phyloP scores from a whole-genome alignment of 2,329 filamentous ascomycete species.

The Colletotrichum tofieldiae region DNA sequence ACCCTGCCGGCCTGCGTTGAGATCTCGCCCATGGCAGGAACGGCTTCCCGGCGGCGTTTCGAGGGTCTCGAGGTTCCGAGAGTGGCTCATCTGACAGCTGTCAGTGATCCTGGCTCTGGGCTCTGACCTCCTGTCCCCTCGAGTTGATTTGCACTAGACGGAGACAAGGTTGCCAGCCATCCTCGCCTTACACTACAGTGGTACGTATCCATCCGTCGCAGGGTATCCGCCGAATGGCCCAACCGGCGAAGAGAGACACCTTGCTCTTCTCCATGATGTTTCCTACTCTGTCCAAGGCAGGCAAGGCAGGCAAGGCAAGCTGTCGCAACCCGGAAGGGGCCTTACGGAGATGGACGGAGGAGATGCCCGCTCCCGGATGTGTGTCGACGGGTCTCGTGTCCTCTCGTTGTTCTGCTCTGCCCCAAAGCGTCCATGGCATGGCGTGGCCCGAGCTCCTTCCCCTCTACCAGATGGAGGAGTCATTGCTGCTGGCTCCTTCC shows the following conservation, averaged over 20 bases:
- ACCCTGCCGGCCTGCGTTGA: neutral
- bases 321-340: neutral
- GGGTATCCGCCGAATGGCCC: neutral
- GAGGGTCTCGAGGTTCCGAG: conserved; percentile 20
- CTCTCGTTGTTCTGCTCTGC: neutral
- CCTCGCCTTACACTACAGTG: neutral
- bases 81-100: conserved; percentile 36
- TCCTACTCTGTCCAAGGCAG: conserved; percentile 1
- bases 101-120: conserved; percentile 16
- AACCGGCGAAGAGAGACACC: neutral
- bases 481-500: neutral
- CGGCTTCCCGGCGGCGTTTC: neutral
- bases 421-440: neutral
- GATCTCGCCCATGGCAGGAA: neutral
- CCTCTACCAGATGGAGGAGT: neutral
- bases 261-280: neutral
- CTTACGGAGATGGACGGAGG: neutral
- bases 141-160: neutral
- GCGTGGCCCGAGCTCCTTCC: neutral
- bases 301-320: neutral
- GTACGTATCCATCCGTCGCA: conserved; percentile 2
- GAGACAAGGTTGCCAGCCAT: neutral
- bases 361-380: conserved; percentile 2
- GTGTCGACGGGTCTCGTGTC: neutral
- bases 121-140: conserved; percentile 13